A percentile compares a stretch with the other conserved stretches of the same genome.
Conservation (phyloP, 805 yeast species). For the Lachancea cidri region DNA sequence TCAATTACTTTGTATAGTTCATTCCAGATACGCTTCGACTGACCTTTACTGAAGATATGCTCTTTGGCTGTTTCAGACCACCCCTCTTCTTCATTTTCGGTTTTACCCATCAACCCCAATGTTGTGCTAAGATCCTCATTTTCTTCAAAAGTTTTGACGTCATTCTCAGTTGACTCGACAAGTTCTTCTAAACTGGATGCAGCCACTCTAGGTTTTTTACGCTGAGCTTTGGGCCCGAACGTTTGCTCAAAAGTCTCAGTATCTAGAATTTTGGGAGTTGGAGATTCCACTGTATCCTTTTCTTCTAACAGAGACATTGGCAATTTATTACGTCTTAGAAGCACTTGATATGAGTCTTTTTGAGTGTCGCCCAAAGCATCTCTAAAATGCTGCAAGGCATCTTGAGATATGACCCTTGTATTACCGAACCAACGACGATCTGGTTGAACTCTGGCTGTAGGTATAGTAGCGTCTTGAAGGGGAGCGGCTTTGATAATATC, state of each 20-base stretch:
- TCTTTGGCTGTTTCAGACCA: slow-evolving; percentile 90
- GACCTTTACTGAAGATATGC: slow-evolving; percentile 94
- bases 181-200: slow-evolving; percentile 77
- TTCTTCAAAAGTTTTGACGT: slow-evolving; percentile 59
- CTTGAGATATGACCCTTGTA: slow-evolving; percentile 95
- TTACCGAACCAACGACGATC: slow-evolving; percentile 97
- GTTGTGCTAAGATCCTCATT: slow-evolving; percentile 71
- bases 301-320: slow-evolving; percentile 96
- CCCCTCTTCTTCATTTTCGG: slow-evolving; percentile 58
- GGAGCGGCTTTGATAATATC: slow-evolving; percentile 83
- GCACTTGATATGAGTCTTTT: slow-evolving; percentile 78
- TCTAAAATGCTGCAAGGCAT: slow-evolving; percentile 89
- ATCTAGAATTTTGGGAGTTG: slow-evolving; percentile 75
- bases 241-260: slow-evolving; percentile 78
- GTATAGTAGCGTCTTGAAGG: slow-evolving; percentile 80
- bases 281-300: slow-evolving; percentile 68
- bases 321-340: slow-evolving; percentile 80
- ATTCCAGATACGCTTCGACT: slow-evolving; percentile 97
- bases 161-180: slow-evolving; percentile 52
- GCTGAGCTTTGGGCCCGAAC: slow-evolving; percentile 92
- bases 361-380: slow-evolving; percentile 87
- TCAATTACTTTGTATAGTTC: slow-evolving; percentile 95
- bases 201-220: slow-evolving; percentile 82
- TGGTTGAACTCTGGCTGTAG: slow-evolving; percentile 91
- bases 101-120: slow-evolving; percentile 74